Evolutionary conservation across 345 rosid species (phyloP), one percentile per base, ranked within the genome.

Genomic region (Draba incana): DNA sequence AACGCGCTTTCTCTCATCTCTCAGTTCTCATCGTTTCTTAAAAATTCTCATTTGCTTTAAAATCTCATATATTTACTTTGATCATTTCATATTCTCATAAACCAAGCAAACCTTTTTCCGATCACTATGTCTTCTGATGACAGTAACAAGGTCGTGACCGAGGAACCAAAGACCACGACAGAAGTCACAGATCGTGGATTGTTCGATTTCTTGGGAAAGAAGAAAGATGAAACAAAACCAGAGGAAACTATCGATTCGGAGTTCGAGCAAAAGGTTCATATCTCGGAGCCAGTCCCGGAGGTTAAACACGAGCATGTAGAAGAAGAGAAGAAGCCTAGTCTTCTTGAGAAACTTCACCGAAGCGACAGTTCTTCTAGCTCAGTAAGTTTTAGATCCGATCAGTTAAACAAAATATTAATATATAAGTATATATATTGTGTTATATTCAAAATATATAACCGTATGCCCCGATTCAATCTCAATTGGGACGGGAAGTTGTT

Each of bases 281-380:
- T 89, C 0, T 84, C 88, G 1, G 92, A 84, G 56, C 52, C 78
- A 0, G 75, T 48, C 13, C 64, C 62, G 13, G 74, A 45, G 77
- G 48, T 66, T 73, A 66, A 55, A 50, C 64, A 48, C 7, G 78
- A 71, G 6, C 74, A 78, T 48, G 79, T 33, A 33, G 7, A 70
- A 64, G 83, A 78, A 41, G 82, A 81, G 79, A 82, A 90, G 78
- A 83, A 88, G 65, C 82, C 46, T 23, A 49, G 81, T 50, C 81
- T 90, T 14, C 57, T 84, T 10, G 92, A 84, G 57, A 91, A 94
- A 83, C 83, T 94, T 68, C 91, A 83, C 71, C 84, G 86, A 62
- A 77, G 83, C 4, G 75, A 60, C 66, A 88, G 92, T 83, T 87
- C 92, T 79, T 86, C 92, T n/a, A 86, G 95, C 85, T 94, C 97